A percentile compares a stretch with the other conserved stretches of the same genome.
Conservation (phyloP, 2,329 filamentous ascomycete species). For the Ascosphaera aggregata region DNA sequence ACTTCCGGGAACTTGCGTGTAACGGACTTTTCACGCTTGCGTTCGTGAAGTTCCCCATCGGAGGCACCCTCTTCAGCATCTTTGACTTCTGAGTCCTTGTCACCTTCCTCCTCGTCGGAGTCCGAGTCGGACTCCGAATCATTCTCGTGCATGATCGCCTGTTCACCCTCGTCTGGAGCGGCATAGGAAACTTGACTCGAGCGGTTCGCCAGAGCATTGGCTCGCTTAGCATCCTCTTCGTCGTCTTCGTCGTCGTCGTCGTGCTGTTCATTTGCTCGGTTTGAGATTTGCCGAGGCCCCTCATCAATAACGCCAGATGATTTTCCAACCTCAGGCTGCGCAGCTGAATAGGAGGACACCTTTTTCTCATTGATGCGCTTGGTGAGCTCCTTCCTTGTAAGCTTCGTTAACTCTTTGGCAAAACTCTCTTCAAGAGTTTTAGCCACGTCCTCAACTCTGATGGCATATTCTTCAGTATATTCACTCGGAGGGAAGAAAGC, state of each 20-base stretch:
- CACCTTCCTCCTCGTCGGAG: slow-evolving; percentile 12
- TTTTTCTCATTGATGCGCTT: slow-evolving; percentile 45
- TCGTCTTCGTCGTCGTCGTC: slow-evolving; percentile 56
- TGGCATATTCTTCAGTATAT: slow-evolving; percentile 69
- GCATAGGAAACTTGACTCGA: slow-evolving; percentile 72
- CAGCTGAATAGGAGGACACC: slow-evolving; percentile 33
- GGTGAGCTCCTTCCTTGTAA: slow-evolving; percentile 53
- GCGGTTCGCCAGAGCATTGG: slow-evolving; percentile 43
- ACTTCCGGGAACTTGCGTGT: slow-evolving; percentile 35
- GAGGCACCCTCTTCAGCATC: slow-evolving; percentile 18
- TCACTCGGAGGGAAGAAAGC: slow-evolving; percentile 68
- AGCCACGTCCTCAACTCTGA: slow-evolving; percentile 54
- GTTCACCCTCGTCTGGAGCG: slow-evolving; percentile 78
- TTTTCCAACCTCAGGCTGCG: slow-evolving; percentile 53
- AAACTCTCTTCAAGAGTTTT: slow-evolving; percentile 61
- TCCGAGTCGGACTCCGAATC: slow-evolving; percentile 30
- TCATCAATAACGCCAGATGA: slow-evolving; percentile 33
- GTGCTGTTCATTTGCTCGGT: slow-evolving; percentile 32
- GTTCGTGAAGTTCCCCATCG: slow-evolving; percentile 19
- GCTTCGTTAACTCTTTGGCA: slow-evolving; percentile 43
- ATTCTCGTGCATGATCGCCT: slow-evolving; percentile 47
- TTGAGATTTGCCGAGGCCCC: slow-evolving; percentile 24
- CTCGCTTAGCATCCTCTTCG: slow-evolving; percentile 42
- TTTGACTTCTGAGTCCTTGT: slow-evolving; percentile 12
- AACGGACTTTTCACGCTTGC: slow-evolving; percentile 38